Base-by-base conservation (phyloP, 2,329 filamentous ascomycete species). In the Hypoxylon sp. region DNA sequence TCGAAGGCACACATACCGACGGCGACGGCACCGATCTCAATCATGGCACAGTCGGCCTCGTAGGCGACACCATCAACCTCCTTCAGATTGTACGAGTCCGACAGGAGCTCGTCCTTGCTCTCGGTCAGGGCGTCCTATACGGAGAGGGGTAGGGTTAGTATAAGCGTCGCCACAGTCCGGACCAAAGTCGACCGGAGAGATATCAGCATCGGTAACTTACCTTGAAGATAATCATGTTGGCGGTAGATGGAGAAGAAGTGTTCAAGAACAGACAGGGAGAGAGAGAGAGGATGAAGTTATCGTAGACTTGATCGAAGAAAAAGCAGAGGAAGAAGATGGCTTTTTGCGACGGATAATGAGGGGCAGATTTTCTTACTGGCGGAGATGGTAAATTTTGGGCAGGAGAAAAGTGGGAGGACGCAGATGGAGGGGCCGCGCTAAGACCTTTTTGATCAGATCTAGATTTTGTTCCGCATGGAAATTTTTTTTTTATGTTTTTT, bases 11-110 rank as follows among this genome's bases (percentile, higher is more conserved):
- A 84, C 88, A 67, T 77, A 92, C 90, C 83, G 74, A 96, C 86
- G 66, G 84, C 77, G 74, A 94, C 87, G 65, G 78, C 85, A 65
- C 87, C 92, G 78, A 93, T 83, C 59, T 85, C 87, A 80, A 97
- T 92, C 87, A 94, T 96, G 75, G 84, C 82, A 81, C 93, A 97
- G 81, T 99, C 89, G 74, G 88, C 89, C 83, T 98, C 94, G 81
- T 90, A 98, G 71, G 90, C 87, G 69, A 90, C 82, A 68, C 86
- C 87, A 77, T 93, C 90, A 64, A 94, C 75, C 77, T 89, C 83
- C 82, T 91, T 92, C 75, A 96, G 78, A 70, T 92, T 83, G 82
- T 89, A 97, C 69, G 90, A 95, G 82, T 98, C 94, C 73, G 95
- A 96, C 87, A 98, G 88, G 78, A 99, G 85, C 89, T 99, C 95